phyloP scores from a whole-genome alignment of 176 grass and related monocot species.

The Oryza coarctata region DNA sequence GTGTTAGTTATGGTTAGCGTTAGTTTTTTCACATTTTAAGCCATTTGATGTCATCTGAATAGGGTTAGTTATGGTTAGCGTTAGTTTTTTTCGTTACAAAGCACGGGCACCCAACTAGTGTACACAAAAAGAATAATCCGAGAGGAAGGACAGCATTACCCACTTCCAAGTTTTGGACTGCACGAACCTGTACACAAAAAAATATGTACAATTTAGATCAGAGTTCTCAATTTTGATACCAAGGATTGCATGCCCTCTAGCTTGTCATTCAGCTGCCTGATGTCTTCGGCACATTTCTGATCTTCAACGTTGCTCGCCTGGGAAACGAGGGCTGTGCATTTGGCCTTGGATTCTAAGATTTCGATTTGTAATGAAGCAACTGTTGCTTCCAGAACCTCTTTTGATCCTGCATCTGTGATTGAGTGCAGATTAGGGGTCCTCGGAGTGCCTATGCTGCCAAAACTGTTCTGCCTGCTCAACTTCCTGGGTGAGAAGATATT shows the following conservation, averaged over 20 bases:
- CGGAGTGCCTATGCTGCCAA: constrained; percentile 69
- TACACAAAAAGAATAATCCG: constrained; percentile 55
- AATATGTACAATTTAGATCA: constrained; percentile 48
- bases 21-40: too few relatives aligned
- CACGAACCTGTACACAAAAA: constrained; percentile 38
- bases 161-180: constrained; percentile 29
- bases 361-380: constrained; percentile 68
- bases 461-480: constrained; percentile 86
- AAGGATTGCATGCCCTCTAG: constrained; percentile 86
- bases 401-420: constrained; percentile 29
- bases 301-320: constrained; percentile 38
- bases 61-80: too few relatives aligned
- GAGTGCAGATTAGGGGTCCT: constrained; percentile 54
- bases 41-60: too few relatives aligned
- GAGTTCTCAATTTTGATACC: constrained; percentile 59
- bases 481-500: constrained; percentile 64
- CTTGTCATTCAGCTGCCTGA: constrained; percentile 60
- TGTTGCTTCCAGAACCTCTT: constrained; percentile 60
- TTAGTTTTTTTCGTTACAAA: too few relatives aligned
- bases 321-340: constrained; percentile 53
- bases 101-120: too few relatives aligned
- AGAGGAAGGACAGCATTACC: constrained; percentile 40
- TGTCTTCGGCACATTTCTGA: constrained; percentile 39
- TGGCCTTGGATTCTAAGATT: constrained; percentile 68
- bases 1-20: too few relatives aligned